These are phyloP conservation scores for Aspergillus tubingensis DNA, from an alignment of 2,329 filamentous ascomycete genomes.

Conservation along the genomic window DNA sequence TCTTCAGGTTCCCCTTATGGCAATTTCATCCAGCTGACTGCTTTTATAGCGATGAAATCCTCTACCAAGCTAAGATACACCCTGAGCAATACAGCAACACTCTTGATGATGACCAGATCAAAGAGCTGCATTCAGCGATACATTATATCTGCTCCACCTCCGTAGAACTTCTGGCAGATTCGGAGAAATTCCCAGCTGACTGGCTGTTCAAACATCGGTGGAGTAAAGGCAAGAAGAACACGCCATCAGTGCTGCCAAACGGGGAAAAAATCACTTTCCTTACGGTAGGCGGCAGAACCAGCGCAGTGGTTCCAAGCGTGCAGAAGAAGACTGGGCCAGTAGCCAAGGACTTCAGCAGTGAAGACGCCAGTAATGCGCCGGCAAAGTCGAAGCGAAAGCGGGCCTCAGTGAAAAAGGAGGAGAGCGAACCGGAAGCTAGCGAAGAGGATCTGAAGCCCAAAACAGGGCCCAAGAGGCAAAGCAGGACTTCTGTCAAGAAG, in stretches of 20 bases:
- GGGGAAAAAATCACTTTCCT: slow-evolving; percentile 83
- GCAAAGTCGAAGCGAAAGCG: slow-evolving; percentile 37
- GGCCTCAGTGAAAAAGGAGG: slow-evolving; percentile 30
- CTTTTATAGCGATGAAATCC: slow-evolving; percentile 70
- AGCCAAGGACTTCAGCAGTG: slow-evolving; percentile 52
- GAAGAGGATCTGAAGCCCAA: slow-evolving; percentile 29
- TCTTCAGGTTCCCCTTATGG: not conserved
- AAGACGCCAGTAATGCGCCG: slow-evolving; percentile 24
- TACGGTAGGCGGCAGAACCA: slow-evolving; percentile 88
- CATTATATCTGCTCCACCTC: slow-evolving; percentile 78
- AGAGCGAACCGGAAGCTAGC: slow-evolving; percentile 16
- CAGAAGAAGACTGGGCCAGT: slow-evolving; percentile 78
- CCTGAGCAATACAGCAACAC: slow-evolving; percentile 92
- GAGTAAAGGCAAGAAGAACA: slow-evolving; percentile 80
- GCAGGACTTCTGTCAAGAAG: slow-evolving; percentile 24
- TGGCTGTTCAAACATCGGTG: slow-evolving; percentile 91
- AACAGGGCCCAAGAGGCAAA: slow-evolving; percentile 26
- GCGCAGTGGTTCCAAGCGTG: slow-evolving; percentile 78
- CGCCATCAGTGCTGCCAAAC: slow-evolving; percentile 69
- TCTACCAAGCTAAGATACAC: slow-evolving; percentile 86
- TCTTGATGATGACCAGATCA: slow-evolving; percentile 70
- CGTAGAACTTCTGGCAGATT: slow-evolving; percentile 76
- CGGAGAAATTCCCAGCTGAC: slow-evolving; percentile 76
- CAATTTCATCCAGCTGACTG: slow-evolving; percentile 8
- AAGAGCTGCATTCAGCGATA: slow-evolving; percentile 70